Evolutionary conservation across 2,329 filamentous ascomycete species (phyloP).

Genomic region (Penicillium paneum): DNA sequence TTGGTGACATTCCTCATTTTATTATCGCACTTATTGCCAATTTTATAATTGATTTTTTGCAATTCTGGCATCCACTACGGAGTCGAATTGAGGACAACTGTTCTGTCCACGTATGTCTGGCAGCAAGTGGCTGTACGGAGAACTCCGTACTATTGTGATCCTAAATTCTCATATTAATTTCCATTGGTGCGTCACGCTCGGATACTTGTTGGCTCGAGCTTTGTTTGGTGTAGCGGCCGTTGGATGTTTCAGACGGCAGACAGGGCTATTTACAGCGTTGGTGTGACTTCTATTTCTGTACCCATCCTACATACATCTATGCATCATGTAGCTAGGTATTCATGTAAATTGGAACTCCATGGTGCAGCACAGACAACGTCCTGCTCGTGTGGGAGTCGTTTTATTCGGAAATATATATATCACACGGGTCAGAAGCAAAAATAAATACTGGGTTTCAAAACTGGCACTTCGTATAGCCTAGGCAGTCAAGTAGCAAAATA

Average conservation of each 20-base stretch:
- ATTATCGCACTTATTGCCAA: neutral
- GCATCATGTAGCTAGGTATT: neutral
- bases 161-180: neutral
- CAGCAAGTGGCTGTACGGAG: no score
- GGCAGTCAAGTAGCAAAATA: neutral
- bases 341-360: neutral
- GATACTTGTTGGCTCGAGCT: neutral
- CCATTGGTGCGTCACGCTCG: conserved; percentile 5
- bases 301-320: neutral
- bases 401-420: neutral
- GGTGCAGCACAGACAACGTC: neutral
- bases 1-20: neutral
- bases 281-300: neutral
- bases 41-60: no score
- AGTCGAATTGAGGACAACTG: no score
- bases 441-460: no score
- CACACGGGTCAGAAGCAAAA: neutral
- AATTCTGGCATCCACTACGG: no score
- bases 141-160: neutral
- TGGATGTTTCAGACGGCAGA: conserved; percentile 3
- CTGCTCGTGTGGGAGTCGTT: neutral
- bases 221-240: conserved; percentile 1
- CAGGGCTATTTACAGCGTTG: neutral
- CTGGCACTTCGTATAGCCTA: no score
- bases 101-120: neutral